Evolutionary conservation across 2,329 filamentous ascomycete species (phyloP), one percentile per base, ranked within the genome.

Genomic region (Aspergillus neoniger): DNA sequence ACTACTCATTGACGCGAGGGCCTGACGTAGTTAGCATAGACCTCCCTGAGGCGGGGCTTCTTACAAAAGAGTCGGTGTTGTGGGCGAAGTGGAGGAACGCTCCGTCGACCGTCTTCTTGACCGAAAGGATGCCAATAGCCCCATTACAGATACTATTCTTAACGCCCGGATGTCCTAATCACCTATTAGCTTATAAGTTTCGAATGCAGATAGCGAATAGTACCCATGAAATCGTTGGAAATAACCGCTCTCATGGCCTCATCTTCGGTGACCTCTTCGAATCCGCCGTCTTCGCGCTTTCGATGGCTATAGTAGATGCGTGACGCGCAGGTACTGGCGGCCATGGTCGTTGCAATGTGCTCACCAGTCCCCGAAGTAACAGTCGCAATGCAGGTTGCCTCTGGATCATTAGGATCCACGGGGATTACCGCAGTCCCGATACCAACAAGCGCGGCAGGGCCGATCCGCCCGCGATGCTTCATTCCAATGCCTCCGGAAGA

Each of bases 401-500:
- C 86, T 6, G 85, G 80, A 70, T 97, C 93, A 30, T 86, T 83
- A 2, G 85, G 80, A 63, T 92, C 87, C 25, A 83, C 81, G 1
- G 94, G 94, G n/a, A 97, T 85, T 28, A 99, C 89, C 38, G 91
- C 90, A 19, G 92, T 94, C 58, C 95, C 95, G 56, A 98, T 87
- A 7, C 95, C 94, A 14, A 98, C 91, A 15, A 99, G 83, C 19
- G 95, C 95, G 36, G 95, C 96, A 32, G 95, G 95, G 0, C 95
- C 96, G 64, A 96, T 85, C 38, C 95, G 89, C 5, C 95, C 96
- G 62, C 88, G 87, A 75, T 96, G 93, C 74, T 99, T 99, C 94
- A 99, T 97, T 28, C 95, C 94, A 73, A 99, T 99, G 1, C 95
- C 95, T 5, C 95, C 95, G 15, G 96, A 99, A 2, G 95, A 99